Base-by-base conservation (phyloP, 1,139 yeast species). In the Geotrichum carabidarum region DNA sequence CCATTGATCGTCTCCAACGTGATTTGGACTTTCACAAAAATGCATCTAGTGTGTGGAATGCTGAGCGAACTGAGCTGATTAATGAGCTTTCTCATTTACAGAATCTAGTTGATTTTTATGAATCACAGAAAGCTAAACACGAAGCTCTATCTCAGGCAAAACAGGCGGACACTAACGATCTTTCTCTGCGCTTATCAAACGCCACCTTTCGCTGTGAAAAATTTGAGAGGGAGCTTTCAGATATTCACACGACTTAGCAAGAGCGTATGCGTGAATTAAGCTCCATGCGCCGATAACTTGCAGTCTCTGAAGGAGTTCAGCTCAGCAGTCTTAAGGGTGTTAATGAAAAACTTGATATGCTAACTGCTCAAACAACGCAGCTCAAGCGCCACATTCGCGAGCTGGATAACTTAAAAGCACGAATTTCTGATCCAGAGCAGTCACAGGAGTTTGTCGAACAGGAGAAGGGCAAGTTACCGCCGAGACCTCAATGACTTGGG, bases 191-290 rank as follows among this genome's bases (percentile, higher is more conserved):
- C 54, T 71, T 84, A 36, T 80, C 80, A 59, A 98, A 91, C 62
- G 74, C 83, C 3, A 76, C 77, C 36, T 74, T 75, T 53, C 78
- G 80, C 59, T 74, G 80, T 32, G 93, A 87, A 57, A 78, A 82
- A 2, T 69, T 91, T 50, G 91, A 87, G 62, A 96, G 89, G 57
- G 96, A 91, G 63, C 70, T 91, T 14, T 74, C 79, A 8, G 98
- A 91, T 57, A 75, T 87, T 4, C 79, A 89, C 58, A 78, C 80
- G 45, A 76, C 83, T 68, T 71, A 91, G 8, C 93, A 84, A 63
- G 96, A 90, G 61, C 79, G 95, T 59, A 81, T 85, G 0, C 76
- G 91, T 50, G 98, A 93, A 69, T 77, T 90, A 0, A 75, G 83
- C 3, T 82, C 89, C 0, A 79, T 89, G 71, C 78, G 95, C 60